Evolutionary conservation across 164 flowering plant genomes (phyloP).

Genomic region (Hamamelis virginiana): DNA sequence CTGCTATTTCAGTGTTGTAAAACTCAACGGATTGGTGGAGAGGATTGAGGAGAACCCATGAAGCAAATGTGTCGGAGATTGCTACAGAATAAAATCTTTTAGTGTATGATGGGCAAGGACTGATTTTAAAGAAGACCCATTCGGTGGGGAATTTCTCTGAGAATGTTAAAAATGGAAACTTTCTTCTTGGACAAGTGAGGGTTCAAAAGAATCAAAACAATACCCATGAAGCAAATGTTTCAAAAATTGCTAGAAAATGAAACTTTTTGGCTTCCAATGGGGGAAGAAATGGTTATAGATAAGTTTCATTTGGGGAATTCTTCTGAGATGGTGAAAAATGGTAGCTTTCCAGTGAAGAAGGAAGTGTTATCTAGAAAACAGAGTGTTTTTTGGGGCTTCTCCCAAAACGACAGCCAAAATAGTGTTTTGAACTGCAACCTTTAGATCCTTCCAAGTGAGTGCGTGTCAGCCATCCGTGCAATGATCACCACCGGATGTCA

Average conservation of each 20-base stretch:
- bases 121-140: constrained; percentile 20
- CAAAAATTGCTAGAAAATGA: constrained; percentile 13
- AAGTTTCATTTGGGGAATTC: constrained; percentile 15
- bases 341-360: constrained; percentile 9
- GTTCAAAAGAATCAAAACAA: constrained; percentile 3
- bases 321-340: constrained; percentile 7
- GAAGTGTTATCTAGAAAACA: background rate
- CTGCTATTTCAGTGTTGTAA: background rate
- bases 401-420: too few species aligned
- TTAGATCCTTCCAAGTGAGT: too few species aligned
- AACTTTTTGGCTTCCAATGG: constrained; percentile 2
- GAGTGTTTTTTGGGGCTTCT: too few species aligned
- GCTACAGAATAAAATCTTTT: constrained; percentile 11
- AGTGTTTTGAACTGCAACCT: too few species aligned
- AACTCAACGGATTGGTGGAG: background rate
- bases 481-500: too few species aligned
- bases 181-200: constrained; percentile 3
- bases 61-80: constrained; percentile 12
- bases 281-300: background rate
- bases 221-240: constrained; percentile 18
- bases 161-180: constrained; percentile 23
- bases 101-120: constrained; percentile 11
- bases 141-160: constrained; percentile 19
- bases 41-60: constrained; percentile 6
- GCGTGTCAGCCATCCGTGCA: too few species aligned